Percentiles rank a stretch among this genome's conserved stretches.
phyloP scores from a whole-genome alignment of 2,329 filamentous ascomycete genomes.

The Parascedosporium putredinis region DNA sequence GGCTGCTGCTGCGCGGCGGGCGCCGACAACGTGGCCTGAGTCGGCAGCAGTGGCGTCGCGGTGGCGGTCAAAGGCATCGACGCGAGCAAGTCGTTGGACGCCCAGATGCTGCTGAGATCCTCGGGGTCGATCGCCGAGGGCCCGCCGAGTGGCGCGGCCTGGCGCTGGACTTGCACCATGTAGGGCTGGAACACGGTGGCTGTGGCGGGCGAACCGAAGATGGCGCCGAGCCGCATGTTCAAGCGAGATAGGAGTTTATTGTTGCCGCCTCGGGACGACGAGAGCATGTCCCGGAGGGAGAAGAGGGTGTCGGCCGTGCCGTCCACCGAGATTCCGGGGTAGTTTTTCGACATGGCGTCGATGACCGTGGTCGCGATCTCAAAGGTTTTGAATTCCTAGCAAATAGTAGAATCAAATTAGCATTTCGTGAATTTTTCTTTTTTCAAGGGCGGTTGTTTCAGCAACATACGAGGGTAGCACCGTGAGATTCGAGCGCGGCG shows the following conservation, averaged over 20 bases:
- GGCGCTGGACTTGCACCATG: not conserved
- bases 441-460: not conserved
- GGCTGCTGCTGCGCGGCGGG: no score
- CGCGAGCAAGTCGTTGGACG: not conserved
- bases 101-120: not conserved
- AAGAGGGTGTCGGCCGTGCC: slow-evolving; percentile 25
- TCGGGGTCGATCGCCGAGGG: not conserved
- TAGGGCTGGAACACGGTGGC: slow-evolving; percentile 4
- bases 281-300: slow-evolving; percentile 27
- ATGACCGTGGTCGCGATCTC: slow-evolving; percentile 35
- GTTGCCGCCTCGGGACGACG: slow-evolving; percentile 32
- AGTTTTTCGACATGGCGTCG: slow-evolving; percentile 24
- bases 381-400: slow-evolving; percentile 30
- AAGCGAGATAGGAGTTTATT: slow-evolving; percentile 26
- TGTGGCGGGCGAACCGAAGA: slow-evolving; percentile 9
- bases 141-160: not conserved
- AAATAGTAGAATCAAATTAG: slow-evolving; percentile 11
- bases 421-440: not conserved
- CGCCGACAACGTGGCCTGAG: not conserved
- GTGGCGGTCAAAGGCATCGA: not conserved
- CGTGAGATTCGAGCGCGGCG: slow-evolving; percentile 37
- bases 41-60: not conserved
- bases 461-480: slow-evolving; percentile 27
- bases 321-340: slow-evolving; percentile 11
- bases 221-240: slow-evolving; percentile 18